Conservation (phyloP, 805 yeast genomes). For the Sugiyamaella valdiviana region DNA sequence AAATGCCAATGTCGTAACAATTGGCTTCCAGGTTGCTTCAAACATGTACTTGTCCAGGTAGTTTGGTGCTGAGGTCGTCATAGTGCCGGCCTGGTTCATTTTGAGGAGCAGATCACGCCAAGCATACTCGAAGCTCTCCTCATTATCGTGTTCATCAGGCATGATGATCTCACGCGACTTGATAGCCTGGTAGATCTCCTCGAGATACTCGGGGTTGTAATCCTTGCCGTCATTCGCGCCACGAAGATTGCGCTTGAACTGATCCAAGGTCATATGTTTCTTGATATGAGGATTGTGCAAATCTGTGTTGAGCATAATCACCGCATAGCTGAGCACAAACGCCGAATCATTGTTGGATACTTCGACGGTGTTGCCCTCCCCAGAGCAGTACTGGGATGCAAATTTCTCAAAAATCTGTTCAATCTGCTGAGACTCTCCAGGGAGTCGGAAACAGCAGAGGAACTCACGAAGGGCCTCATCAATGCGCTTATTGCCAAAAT, state of each 20-base stretch:
- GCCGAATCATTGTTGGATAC: constrained; percentile 81
- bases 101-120: constrained; percentile 34
- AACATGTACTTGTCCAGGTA: constrained; percentile 72
- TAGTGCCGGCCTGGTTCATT: constrained; percentile 20
- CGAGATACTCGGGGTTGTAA: constrained; percentile 80
- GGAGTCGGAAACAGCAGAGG: constrained; percentile 78
- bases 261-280: constrained; percentile 81
- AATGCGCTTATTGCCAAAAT: constrained; percentile 71
- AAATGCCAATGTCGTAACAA: constrained; percentile 66
- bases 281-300: constrained; percentile 88
- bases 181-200: constrained; percentile 73
- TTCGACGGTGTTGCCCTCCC: constrained; percentile 41
- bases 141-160: constrained; percentile 96
- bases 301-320: constrained; percentile 92
- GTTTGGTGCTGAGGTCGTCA: constrained; percentile 7
- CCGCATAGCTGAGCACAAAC: constrained; percentile 82
- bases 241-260: constrained; percentile 70
- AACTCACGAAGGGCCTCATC: constrained; percentile 88
- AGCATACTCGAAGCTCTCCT: constrained; percentile 83
- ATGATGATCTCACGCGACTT: constrained; percentile 83
- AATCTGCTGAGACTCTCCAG: constrained; percentile 97
- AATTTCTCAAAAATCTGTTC: constrained; percentile 86
- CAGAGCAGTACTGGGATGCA: constrained; percentile 69
- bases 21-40: constrained; percentile 51
- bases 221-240: constrained; percentile 70